Base-by-base conservation (phyloP, 2,329 filamentous ascomycete genomes). In the Pleurostoma richardsiae region DNA sequence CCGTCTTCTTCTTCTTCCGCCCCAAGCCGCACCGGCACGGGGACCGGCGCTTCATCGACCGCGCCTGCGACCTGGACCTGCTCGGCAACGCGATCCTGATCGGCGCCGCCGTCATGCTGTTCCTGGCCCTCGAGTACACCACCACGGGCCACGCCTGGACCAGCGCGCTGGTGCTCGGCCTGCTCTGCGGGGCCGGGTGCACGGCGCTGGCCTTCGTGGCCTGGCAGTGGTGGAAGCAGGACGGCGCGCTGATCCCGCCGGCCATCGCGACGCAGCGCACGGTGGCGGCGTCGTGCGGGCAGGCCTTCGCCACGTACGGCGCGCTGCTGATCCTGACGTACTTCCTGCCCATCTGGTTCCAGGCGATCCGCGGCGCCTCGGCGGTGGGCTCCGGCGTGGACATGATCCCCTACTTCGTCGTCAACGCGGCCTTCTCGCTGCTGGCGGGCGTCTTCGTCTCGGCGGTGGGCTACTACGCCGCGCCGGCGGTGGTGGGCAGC, bases 51-150 rank as follows among this genome's bases (percentile, higher is more conserved):
- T 40, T 61, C 29, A 4, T 56, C 7, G 50, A 59, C 30, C 56
- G 59, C 4, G 39, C 65, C 26, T 29, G 61, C n/a, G 57, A 60
- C 33, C 39, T 57, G 36, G 56, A 58, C 28, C 36, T 53, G 0
- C 46, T 66, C 26, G 74, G 75, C 2, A 72, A 69, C 3, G 29
- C 64, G 3, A 59, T 73, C 8, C 69, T 79, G 46, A 57, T 77
- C 3, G 67, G 66, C 1, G 64, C 65, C 26, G 61, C 73, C 11
- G 60, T 76, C 42, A 69, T 71, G 56, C 54, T 75, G 5, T 63
- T 78, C 48, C 60, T 79, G 2, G 74, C 73, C 0, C 59, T 79
- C 19, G 68, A 76, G 45, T 71, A 65, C 62, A 71, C 71, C 19
- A 67, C 71, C 4, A 67, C 65, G 10, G 68, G 59, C 30, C 68